Evolutionary conservation across 2,329 filamentous ascomycete species (phyloP), one percentile per base, ranked within the genome.

Genomic region (Exophiala xenobiotica): DNA sequence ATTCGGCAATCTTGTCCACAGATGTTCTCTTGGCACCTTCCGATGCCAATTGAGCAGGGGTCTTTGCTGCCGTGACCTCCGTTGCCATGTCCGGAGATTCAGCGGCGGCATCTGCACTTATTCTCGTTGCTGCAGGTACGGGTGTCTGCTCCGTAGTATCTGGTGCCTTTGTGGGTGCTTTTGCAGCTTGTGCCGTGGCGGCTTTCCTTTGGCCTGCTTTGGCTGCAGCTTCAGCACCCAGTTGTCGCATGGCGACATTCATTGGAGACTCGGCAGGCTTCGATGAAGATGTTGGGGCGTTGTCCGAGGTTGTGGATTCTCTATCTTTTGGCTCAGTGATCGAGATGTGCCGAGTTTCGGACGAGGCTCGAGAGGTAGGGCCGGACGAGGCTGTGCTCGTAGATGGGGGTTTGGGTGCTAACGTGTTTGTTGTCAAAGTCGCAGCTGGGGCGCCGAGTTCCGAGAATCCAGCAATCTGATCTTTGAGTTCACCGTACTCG

Each of bases 401-500:
- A 16, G 40, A 31, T 24, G 53, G 39, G 12, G 43, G 37, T 29
- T 49, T 24, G 6, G 56, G 49, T 37, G 56, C 31, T 12, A 35
- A 33, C 22, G 48, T 29, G 9, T 33, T 46, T 11, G 51, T 20
- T 14, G 41, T 39, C 8, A 40, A 29, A 12, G 35, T 35, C 4
- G 29, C 5, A 16, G 45, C 20, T 19, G 49, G 40, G 22, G 24
- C 18, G 42, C 54, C 54, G 65, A 69, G 56, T 47, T 69, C 67
- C 64, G 68, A 61, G 40, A 68, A 63, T 48, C 64, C 71, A 37
- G 77, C 77, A 63, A 97, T 83, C 63, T 92, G 87, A 71, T 92
- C 83, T 70, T 90, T 90, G 56, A 99, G 81, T 73, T 97, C 92
- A 71, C 90, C 90, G 71, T 95, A 96, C 70, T 99, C 93, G 75